phyloP scores from a whole-genome alignment of 1,284 basidiomycete species.

The Lentinus polychrous region DNA sequence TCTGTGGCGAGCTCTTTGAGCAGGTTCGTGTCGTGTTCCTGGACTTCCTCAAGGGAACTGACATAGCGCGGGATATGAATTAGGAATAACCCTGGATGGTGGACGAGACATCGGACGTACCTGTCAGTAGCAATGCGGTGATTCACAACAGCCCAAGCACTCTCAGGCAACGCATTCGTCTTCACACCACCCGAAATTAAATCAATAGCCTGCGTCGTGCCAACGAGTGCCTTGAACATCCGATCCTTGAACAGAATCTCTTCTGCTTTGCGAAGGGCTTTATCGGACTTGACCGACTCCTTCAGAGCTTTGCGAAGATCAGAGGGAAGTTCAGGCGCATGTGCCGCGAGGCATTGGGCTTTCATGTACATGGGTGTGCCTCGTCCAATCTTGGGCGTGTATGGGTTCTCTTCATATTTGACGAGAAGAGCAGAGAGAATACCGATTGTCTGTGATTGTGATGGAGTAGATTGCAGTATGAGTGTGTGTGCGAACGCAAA shows the following conservation, averaged over 20 bases:
- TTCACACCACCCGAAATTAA: slow-evolving; percentile 56
- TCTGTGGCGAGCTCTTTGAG: slow-evolving; percentile 35
- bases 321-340: slow-evolving; percentile 36
- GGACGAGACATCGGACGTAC: slow-evolving; percentile 14
- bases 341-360: slow-evolving; percentile 37
- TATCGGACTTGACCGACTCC: slow-evolving; percentile 31
- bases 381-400: slow-evolving; percentile 31
- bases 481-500: not conserved
- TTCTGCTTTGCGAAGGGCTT: slow-evolving; percentile 36
- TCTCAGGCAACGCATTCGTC: slow-evolving; percentile 53
- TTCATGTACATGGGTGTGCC: slow-evolving; percentile 37
- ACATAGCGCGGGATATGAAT: slow-evolving; percentile 12
- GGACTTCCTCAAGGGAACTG: slow-evolving; percentile 38
- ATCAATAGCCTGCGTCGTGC: slow-evolving; percentile 58
- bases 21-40: slow-evolving; percentile 33
- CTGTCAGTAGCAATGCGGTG: slow-evolving; percentile 42
- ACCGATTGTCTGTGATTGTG: slow-evolving; percentile 40
- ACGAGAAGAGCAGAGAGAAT: slow-evolving; percentile 46
- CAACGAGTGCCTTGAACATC: slow-evolving; percentile 29
- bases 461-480: too few species aligned
- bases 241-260: slow-evolving; percentile 27
- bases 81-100: too few species aligned
- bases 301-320: slow-evolving; percentile 32
- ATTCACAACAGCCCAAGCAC: slow-evolving; percentile 46
- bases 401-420: slow-evolving; percentile 43